Conservation (phyloP, 2,329 filamentous ascomycete genomes). For the Diaporthe sp. region DNA sequence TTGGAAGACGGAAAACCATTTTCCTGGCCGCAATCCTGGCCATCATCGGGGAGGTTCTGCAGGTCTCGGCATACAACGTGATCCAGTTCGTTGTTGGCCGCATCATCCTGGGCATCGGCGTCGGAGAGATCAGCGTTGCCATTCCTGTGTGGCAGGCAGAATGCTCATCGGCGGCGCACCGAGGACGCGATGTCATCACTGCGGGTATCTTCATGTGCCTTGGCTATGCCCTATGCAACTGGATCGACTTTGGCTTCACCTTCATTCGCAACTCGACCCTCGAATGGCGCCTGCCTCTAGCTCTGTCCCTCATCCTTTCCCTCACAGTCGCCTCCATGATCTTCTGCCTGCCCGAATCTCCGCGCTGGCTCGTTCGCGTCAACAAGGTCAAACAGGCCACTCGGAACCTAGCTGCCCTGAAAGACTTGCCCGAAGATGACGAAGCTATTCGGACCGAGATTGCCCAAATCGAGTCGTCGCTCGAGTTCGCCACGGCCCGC, state of each 20-base stretch:
- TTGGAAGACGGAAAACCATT: slow-evolving; percentile 65
- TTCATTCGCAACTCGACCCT: slow-evolving; percentile 39
- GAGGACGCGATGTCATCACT: slow-evolving; percentile 45
- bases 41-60: slow-evolving; percentile 62
- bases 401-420: slow-evolving; percentile 38
- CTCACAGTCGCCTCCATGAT: slow-evolving; percentile 36
- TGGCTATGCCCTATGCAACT: slow-evolving; percentile 41
- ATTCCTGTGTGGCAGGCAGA: slow-evolving; percentile 49
- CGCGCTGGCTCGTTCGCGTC: slow-evolving; percentile 42
- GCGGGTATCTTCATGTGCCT: slow-evolving; percentile 43
- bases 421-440: slow-evolving; percentile 33
- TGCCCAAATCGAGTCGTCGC: slow-evolving; percentile 40
- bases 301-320: slow-evolving; percentile 38
- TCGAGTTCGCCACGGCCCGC: slow-evolving; percentile 51
- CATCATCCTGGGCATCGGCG: slow-evolving; percentile 65
- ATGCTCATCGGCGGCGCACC: slow-evolving; percentile 43
- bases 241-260: slow-evolving; percentile 43
- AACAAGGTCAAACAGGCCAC: slow-evolving; percentile 36
- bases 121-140: slow-evolving; percentile 62
- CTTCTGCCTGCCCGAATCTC: slow-evolving; percentile 42
- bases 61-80: slow-evolving; percentile 60
- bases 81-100: slow-evolving; percentile 66
- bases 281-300: slow-evolving; percentile 41
- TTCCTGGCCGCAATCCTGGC: slow-evolving; percentile 64
- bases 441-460: slow-evolving; percentile 39